Percentiles rank a stretch among this genome's conserved stretches.
Evolutionary conservation across 495 filamentous ascomycete species (phyloP).

Genomic region (Parmelia sp.): DNA sequence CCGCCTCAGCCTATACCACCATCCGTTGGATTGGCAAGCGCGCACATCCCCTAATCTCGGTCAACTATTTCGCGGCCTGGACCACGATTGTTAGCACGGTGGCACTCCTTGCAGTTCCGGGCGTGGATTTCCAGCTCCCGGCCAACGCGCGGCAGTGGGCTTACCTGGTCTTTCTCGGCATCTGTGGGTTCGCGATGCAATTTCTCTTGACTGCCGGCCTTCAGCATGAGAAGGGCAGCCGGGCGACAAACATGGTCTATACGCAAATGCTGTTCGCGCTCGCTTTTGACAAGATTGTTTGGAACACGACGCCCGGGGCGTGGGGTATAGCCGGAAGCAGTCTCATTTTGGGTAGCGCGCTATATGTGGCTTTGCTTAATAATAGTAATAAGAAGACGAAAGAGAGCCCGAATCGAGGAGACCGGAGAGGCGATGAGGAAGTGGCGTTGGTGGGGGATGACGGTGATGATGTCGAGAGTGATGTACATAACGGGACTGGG

Average conservation of each 20-base stretch:
- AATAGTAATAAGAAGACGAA: conserved; percentile 12
- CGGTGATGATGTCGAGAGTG: neutral
- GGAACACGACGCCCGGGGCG: conserved; percentile 59
- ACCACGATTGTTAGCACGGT: conserved; percentile 60
- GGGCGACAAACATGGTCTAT: conserved; percentile 86
- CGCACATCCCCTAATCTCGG: conserved; percentile 75
- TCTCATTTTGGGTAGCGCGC: conserved; percentile 71
- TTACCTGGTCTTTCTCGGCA: conserved; percentile 60
- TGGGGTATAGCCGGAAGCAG: conserved; percentile 66
- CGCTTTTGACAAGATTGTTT: conserved; percentile 72
- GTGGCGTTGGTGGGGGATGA: conserved; percentile 16
- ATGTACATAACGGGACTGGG: conserved; percentile 6
- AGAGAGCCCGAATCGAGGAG: neutral
- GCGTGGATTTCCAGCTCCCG: conserved; percentile 55
- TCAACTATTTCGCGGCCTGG: conserved; percentile 77
- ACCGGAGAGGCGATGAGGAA: conserved; percentile 15
- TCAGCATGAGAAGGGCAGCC: conserved; percentile 55
- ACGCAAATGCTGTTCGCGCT: conserved; percentile 90
- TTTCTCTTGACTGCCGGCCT: conserved; percentile 79
- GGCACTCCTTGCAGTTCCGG: conserved; percentile 50
- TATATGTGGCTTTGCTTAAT: conserved; percentile 64
- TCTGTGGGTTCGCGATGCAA: conserved; percentile 80
- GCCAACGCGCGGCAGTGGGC: conserved; percentile 58
- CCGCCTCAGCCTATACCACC: conserved; percentile 67
- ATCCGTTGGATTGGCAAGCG: conserved; percentile 81